Evolutionary conservation across 805 yeast species (phyloP), one percentile per base, ranked within the genome.

Genomic region (Kodamaea leandrae): DNA sequence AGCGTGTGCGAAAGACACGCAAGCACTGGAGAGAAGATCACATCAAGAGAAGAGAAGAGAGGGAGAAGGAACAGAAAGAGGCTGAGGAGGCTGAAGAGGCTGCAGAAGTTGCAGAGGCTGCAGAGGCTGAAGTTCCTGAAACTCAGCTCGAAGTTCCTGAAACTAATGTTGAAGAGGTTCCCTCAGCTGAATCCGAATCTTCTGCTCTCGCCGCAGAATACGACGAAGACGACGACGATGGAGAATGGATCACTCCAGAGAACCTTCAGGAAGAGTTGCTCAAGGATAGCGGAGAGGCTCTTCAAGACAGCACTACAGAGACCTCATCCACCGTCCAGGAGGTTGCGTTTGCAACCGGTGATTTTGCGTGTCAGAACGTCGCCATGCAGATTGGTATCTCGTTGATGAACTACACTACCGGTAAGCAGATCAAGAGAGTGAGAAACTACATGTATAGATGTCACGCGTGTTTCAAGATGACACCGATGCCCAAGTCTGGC

Each of bases 341-440:
- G 48, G 93, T 83, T 14, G 99, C 97, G 2, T 65, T 93, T 37
- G 83, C 96, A 0, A 85, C 97, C 0, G 96, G 96, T 19, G 99
- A 93, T 77, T 93, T 91, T 67, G 98, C 99, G 2, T 87, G 91
- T 55, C 99, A 93, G 63, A 93, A 93, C 63, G 96, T 90, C 12
- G 78, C 96, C 1, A 72, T 93, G 66, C 98, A 91, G 62, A 74
- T 93, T 52, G 96, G 96, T 4, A 63, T 93, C 43, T 84, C 86
- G 50, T 71, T 91, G 51, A 83, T 93, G 80, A 90, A 90, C 62
- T 72, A 86, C 17, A 74, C 78, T 67, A 79, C 90, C 1, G 99
- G 99, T 15, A 69, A 82, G 48, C 88, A 83, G 53, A 90, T 93
- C 63, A 83, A 79, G 50, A 78, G 86, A 59, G 84, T 93, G 24